Base-by-base conservation (phyloP, 192 early-diverging fungal genomes). In the Podochytrium sp. region DNA sequence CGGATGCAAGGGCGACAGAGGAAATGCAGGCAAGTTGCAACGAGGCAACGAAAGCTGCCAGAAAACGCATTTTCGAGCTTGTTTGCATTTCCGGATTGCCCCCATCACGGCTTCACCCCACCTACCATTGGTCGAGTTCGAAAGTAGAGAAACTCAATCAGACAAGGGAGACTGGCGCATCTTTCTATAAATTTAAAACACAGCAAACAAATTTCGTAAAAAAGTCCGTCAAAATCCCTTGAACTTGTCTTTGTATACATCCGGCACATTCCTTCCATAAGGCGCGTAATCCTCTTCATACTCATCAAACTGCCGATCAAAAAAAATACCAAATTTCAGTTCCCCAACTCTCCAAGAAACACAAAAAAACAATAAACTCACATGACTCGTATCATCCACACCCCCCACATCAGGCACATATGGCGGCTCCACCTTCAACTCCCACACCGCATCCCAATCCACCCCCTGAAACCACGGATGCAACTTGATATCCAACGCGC, bases 381-480 rank as follows among this genome's bases (percentile, higher is more conserved):
- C 69, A 59, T 71, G 69, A 12, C 56, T 42, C 18, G 95, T 90
- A 72, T 98, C 97, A 41, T 95, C 95, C 10, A 92, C 91, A 43
- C 91, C 88, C 60, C 80, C 81, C 41, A 95, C 81, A 34, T 89
- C 88, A 27, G 97, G 97, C 42, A 92, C 83, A 78, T 96, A 95
- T 18, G 96, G 96, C 27, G 95, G 90, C 52, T 90, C 87, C 66
- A 95, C 89, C 68, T 92, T 85, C 53, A 90, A 77, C 18, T 81
- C 81, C 29, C 85, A 82, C 56, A 99, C 82, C 53, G 84, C 84
- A 68, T 90, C 87, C 94, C 94, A 98, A 76, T 98, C 94, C 7
- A 97, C 87, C 14, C 93, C 95, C 40, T 92, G 90, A 76, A 98
- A 97, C 97, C 97, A 98, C 67, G 85, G 87, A 82, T 98, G 97